These are phyloP conservation scores for Mycena alexandri DNA, from an alignment of 768 basidiomycete genomes.

Conservation along the genomic window DNA sequence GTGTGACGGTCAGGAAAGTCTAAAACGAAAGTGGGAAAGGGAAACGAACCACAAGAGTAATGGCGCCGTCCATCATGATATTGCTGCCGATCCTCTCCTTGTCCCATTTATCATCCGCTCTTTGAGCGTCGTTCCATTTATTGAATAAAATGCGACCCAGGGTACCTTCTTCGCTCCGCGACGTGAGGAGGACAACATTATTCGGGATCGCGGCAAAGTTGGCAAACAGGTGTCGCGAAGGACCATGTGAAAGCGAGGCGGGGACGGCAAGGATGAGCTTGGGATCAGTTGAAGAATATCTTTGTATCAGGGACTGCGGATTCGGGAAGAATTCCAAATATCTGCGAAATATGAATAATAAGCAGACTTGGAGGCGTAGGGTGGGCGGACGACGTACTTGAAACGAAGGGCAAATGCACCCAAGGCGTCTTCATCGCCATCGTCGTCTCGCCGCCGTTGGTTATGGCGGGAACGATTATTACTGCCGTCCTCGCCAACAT, in stretches of 20 bases:
- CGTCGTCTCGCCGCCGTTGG: slow-evolving; percentile 72
- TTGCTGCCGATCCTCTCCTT: slow-evolving; percentile 90
- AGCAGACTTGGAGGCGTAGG: neutral
- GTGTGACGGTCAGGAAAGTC: slow-evolving; percentile 16
- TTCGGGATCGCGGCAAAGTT: slow-evolving; percentile 87
- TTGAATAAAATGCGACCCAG: slow-evolving; percentile 85
- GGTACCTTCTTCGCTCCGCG: slow-evolving; percentile 83
- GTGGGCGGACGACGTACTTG: slow-evolving; percentile 64
- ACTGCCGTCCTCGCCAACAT: slow-evolving; percentile 84
- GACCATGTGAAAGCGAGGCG: slow-evolving; percentile 91
- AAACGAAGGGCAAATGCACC: slow-evolving; percentile 92
- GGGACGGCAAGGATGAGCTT: slow-evolving; percentile 96
- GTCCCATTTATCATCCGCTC: slow-evolving; percentile 88
- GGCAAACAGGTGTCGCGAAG: slow-evolving; percentile 87
- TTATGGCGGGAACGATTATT: slow-evolving; percentile 64
- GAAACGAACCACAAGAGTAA: slow-evolving; percentile 72
- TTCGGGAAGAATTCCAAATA: slow-evolving; percentile 93
- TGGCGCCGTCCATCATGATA: slow-evolving; percentile 80
- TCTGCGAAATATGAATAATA: slow-evolving; percentile 56
- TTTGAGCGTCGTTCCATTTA: slow-evolving; percentile 87
- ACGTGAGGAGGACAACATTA: slow-evolving; percentile 90
- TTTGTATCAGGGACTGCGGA: slow-evolving; percentile 82
- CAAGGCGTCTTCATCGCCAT: slow-evolving; percentile 84
- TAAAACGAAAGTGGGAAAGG: neutral
- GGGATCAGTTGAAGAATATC: slow-evolving; percentile 88